Evolutionary conservation across 2,329 filamentous ascomycete genomes (phyloP).

Genomic region (Penicillium vulpinum): DNA sequence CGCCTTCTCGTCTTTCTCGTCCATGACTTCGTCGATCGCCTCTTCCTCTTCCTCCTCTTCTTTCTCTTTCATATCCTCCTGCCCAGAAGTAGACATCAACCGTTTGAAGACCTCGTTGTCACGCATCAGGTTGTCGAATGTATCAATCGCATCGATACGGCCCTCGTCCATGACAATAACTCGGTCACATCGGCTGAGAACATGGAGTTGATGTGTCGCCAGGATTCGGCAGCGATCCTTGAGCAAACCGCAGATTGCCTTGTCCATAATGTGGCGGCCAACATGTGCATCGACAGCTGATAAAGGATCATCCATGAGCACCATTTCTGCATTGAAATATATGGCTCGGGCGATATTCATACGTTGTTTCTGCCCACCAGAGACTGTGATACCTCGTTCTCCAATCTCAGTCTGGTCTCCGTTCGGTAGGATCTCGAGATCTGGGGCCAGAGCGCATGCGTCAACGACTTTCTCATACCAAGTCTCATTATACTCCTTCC

Average conservation of each 20-base stretch:
- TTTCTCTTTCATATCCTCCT: slow-evolving; percentile 51
- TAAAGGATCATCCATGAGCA: slow-evolving; percentile 65
- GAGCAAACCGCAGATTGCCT: slow-evolving; percentile 85
- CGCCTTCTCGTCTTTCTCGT: slow-evolving; percentile 38
- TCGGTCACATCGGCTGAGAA: slow-evolving; percentile 83
- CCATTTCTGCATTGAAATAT: slow-evolving; percentile 63
- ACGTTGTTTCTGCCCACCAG: slow-evolving; percentile 91
- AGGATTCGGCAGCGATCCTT: slow-evolving; percentile 87
- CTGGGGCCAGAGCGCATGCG: slow-evolving; percentile 79
- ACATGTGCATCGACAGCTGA: slow-evolving; percentile 60
- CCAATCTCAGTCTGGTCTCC: slow-evolving; percentile 91
- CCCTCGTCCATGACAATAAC: slow-evolving; percentile 93
- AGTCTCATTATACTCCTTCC: slow-evolving; percentile 68
- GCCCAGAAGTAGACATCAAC: slow-evolving; percentile 75
- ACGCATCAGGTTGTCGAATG: slow-evolving; percentile 82
- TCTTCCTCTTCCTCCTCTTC: slow-evolving; percentile 53
- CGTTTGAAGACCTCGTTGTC: slow-evolving; percentile 75
- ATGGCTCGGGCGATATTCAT: slow-evolving; percentile 85
- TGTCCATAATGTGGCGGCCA: slow-evolving; percentile 77
- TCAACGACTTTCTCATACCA: slow-evolving; percentile 87
- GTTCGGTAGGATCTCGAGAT: slow-evolving; percentile 89
- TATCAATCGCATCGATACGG: slow-evolving; percentile 79
- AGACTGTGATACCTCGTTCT: slow-evolving; percentile 92
- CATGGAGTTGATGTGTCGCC: slow-evolving; percentile 93
- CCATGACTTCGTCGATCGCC: slow-evolving; percentile 51